Base-by-base conservation (phyloP, 2,329 filamentous ascomycete species). In the Leptographium lundbergii region DNA sequence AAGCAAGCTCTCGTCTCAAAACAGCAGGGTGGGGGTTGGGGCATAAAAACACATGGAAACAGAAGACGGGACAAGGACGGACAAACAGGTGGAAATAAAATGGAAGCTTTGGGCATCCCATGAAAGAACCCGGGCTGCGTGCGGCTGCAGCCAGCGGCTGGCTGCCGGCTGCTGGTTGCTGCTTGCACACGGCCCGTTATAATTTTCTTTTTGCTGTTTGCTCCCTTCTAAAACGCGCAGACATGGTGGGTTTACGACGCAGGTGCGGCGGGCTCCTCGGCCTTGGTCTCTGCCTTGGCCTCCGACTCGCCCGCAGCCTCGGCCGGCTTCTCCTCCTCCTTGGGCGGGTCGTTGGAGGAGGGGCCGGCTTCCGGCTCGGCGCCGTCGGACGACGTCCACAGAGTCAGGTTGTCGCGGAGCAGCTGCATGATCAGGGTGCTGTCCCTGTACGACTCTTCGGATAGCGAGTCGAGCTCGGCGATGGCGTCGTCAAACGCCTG, bases 401-500 rank as follows among this genome's bases (percentile, higher is more conserved):
- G 91, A 67, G 94, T 97, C 91, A 96, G 74, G 84, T 96, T 96
- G 81, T 96, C 91, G 73, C 91, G 88, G 73, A 96, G 87, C 64
- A 96, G 87, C 81, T 96, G 91, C 91, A 96, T 96, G 79, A 96
- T 96, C 70, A 96, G 86, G 64, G 91, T 96, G 54, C 90, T 95
- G 81, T 96, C 91, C 85, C 95, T 95, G 88, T 96, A 96, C 84
- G 89, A 95, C 83, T 96, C 91, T 84, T 96, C 91, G 74, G 89
- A 95, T 67, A 96, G 81, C 67, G 91, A 96, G 75, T 96, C 91
- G 67, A 96, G 89, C 81, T 96, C 91, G 69, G 91, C 91, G 83
- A 96, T 96, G 67, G 92, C 92, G 77, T 97, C 92, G 71, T 95
- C 90, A 71, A 95, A 95, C 61, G 89, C 89, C 75, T 92, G 89